Conservation (phyloP, 2,329 filamentous ascomycete genomes). For the Leptodontidium sp. region DNA sequence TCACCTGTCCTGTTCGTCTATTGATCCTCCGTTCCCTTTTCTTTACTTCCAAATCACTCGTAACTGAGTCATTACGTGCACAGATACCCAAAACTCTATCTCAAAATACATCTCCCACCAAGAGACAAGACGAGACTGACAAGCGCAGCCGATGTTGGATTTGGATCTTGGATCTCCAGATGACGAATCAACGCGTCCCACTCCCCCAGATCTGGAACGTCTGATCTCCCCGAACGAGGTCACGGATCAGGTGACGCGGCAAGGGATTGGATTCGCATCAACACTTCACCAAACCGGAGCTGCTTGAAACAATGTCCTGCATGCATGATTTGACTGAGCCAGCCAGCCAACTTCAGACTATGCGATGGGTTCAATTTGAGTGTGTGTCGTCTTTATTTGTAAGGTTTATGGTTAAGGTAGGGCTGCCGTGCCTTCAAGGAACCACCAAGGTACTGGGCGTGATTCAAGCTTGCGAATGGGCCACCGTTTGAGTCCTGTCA, state of each 20-base stretch:
- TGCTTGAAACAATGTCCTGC: conserved; percentile 6
- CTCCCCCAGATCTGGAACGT: conserved; percentile 12
- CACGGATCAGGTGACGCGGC: conserved; percentile 16
- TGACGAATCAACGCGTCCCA: conserved; percentile 14
- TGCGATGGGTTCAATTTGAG: not conserved
- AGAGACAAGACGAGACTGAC: not conserved
- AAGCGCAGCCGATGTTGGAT: not conserved
- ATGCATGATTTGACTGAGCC: not conserved
- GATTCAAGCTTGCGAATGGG: conserved; percentile 14
- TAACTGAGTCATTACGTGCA: not conserved
- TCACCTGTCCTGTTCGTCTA: not conserved
- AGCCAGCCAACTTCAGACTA: not conserved
- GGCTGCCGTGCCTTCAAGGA: not conserved
- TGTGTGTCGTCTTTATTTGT: not conserved
- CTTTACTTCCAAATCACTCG: not conserved
- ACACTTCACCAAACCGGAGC: not conserved
- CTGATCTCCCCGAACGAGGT: conserved; percentile 4
- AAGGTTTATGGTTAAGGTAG: not conserved
- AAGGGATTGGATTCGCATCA: not conserved
- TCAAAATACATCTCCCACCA: conserved; percentile 1
- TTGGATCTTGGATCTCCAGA: conserved; percentile 2
- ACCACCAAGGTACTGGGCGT: not conserved
- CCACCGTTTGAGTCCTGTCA: conserved; percentile 18
- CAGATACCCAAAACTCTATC: not conserved
- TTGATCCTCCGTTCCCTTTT: not conserved